Evolutionary conservation across 208 protist species (phyloP).

Genomic region (Trypanosoma congolense): DNA sequence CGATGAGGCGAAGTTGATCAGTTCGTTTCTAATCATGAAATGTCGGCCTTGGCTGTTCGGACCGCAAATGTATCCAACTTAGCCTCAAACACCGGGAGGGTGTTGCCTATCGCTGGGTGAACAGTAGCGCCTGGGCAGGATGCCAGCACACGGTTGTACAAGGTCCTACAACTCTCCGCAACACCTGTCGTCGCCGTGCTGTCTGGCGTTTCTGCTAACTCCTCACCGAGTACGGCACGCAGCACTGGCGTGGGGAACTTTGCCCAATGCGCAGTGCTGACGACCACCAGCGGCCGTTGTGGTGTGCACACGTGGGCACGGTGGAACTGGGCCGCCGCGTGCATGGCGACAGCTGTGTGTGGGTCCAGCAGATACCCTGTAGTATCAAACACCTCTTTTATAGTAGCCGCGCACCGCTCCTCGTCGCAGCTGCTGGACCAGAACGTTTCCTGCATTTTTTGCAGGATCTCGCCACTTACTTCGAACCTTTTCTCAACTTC

Average conservation of each 20-base stretch:
- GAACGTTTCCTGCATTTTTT: slow-evolving; percentile 53
- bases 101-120: slow-evolving; percentile 39
- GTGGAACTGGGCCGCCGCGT: slow-evolving; percentile 57
- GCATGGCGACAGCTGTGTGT: slow-evolving; percentile 81
- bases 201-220: background rate
- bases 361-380: slow-evolving; percentile 71
- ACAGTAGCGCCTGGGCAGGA: slow-evolving; percentile 23
- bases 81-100: slow-evolving; percentile 29
- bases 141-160: slow-evolving; percentile 25
- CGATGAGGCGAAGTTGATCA: background rate
- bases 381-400: slow-evolving; percentile 56
- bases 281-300: slow-evolving; percentile 46
- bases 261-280: slow-evolving; percentile 82
- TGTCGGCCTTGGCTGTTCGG: no score
- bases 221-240: slow-evolving; percentile 57
- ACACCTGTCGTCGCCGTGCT: slow-evolving; percentile 3
- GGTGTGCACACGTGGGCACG: slow-evolving; percentile 26
- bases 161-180: slow-evolving; percentile 15
- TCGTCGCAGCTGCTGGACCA: slow-evolving; percentile 66
- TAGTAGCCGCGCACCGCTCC: slow-evolving; percentile 68
- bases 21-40: background rate
- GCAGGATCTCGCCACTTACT: slow-evolving; percentile 37
- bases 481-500: slow-evolving; percentile 57
- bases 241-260: slow-evolving; percentile 82
- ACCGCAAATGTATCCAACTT: background rate